Percentiles rank a stretch among this genome's conserved stretches.
Conservation (phyloP, 1,284 basidiomycete genomes). For the Trichosporon ovoides region DNA sequence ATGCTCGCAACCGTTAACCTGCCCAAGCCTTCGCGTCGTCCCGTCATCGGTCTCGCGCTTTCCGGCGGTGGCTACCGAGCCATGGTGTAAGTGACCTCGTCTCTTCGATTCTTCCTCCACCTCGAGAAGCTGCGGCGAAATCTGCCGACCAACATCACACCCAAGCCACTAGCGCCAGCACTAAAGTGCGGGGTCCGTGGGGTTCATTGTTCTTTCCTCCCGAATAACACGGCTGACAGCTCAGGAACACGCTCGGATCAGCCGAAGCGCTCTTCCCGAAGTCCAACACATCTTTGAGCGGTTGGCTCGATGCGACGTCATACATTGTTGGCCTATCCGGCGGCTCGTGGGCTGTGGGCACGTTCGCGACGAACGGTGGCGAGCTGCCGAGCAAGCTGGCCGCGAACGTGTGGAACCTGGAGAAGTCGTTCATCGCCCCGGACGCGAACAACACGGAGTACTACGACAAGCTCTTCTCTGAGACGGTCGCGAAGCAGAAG, state of each 20-base stretch:
- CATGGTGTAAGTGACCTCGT: conserved; percentile 41
- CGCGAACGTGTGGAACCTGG: conserved; percentile 48
- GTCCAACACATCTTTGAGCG: conserved; percentile 28
- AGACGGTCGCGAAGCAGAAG: conserved; percentile 38
- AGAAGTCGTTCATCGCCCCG: conserved; percentile 49
- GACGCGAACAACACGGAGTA: conserved; percentile 43
- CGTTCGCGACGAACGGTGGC: conserved; percentile 41
- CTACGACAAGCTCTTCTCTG: conserved; percentile 44
- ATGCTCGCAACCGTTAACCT: conserved; percentile 22
- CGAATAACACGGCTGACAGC: too few species aligned
- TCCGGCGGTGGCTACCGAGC: conserved; percentile 52
- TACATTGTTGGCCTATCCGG: conserved; percentile 45
- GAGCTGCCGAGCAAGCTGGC: conserved; percentile 33
- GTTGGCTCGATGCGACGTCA: conserved; percentile 37
- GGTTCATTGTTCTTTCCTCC: too few species aligned
- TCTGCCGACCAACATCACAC: too few species aligned
- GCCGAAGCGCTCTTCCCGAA: conserved; percentile 8
- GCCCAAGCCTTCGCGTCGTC: conserved; percentile 36
- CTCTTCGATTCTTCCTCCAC: too few species aligned
- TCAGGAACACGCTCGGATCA: conserved; percentile 13
- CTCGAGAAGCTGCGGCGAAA: too few species aligned
- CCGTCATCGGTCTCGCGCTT: conserved; percentile 48
- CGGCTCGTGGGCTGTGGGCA: conserved; percentile 43
- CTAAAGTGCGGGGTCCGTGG: too few species aligned
- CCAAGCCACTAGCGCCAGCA: too few species aligned